Evolutionary conservation across 2,329 filamentous ascomycete genomes (phyloP), one percentile per base, ranked within the genome.

Genomic region (Ophiocordyceps camponoti-saundersi): DNA sequence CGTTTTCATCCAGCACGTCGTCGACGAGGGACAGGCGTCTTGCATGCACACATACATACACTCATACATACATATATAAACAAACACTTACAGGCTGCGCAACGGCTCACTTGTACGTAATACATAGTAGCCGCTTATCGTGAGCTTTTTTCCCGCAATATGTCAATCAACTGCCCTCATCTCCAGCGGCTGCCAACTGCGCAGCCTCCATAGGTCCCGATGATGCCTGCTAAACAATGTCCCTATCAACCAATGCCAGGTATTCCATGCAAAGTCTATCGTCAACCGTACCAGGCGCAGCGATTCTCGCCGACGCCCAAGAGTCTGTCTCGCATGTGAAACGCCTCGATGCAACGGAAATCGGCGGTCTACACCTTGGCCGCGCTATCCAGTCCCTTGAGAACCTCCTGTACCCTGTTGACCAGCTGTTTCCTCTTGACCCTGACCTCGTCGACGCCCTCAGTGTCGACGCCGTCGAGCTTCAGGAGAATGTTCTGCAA

Each of bases 401-500:
- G 61, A 42, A 83, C 65, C 12, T 67, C 72, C 59, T 90, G 83
- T 3, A 83, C 79, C 52, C 82, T 72, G 55, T 70, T 76, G n/a
- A 90, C 82, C 45, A 89, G 62, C 48, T 80, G 81, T 65, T 84
- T 89, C 57, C 85, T 68, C 59, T 69, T 75, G 13, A 70, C 64
- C 51, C 84, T 71, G 23, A 82, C 77, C 13, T 80, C 77, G 11
- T 67, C 60, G 52, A 85, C 77, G 6, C 82, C 83, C 44, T 82
- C 80, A 0, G 80, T 80, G 53, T 90, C 83, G 3, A 90, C 77
- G 21, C 73, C 79, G 59, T 92, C 85, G 39, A 87, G 62, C 65
- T 89, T 90, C 52, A 92, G 64, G 36, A 90, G 57, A 2, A 88
- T 77, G 54, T 88, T 82, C 51, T 81, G 77, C 69, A 92, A 69